phyloP scores from a whole-genome alignment of 805 yeast genomes.

The Pichia scutulata region DNA sequence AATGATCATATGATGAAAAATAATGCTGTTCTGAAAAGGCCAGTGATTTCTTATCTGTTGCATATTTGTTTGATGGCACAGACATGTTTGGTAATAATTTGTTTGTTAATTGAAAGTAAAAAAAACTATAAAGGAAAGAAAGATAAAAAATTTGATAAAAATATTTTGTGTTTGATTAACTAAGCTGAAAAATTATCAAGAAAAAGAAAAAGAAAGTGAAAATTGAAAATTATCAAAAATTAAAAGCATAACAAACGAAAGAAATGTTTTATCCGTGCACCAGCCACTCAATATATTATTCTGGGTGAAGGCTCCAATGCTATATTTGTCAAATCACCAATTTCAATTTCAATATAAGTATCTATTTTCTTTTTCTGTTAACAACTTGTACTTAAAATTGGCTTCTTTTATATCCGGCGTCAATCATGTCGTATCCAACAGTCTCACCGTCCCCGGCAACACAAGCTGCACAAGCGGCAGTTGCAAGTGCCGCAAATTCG shows the following conservation, averaged over 20 bases:
- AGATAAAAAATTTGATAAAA: not conserved
- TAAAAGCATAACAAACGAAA: not conserved
- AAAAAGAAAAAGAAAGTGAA: not conserved
- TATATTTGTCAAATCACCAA: not conserved
- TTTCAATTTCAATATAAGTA: not conserved
- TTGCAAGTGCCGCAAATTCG: not conserved
- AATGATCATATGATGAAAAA: slow-evolving; percentile 91
- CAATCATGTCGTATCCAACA: not conserved
- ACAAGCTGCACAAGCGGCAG: slow-evolving; percentile 1
- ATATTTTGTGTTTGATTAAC: not conserved
- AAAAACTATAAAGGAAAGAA: not conserved
- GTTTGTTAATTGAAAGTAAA: not conserved
- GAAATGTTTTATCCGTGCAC: not conserved
- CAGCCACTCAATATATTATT: not conserved
- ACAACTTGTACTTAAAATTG: not conserved
- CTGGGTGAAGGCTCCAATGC: not conserved
- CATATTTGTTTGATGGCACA: slow-evolving; percentile 32
- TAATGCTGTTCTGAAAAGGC: slow-evolving; percentile 85
- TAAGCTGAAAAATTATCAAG: not conserved
- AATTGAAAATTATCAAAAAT: not conserved
- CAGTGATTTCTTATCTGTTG: slow-evolving; percentile 58
- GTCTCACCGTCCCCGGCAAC: not conserved
- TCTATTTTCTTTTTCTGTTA: not conserved
- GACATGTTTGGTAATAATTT: not conserved
- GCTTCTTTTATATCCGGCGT: no score